Conservation (phyloP, 192 early-diverging fungal genomes). For the Cladochytrium replicatum region DNA sequence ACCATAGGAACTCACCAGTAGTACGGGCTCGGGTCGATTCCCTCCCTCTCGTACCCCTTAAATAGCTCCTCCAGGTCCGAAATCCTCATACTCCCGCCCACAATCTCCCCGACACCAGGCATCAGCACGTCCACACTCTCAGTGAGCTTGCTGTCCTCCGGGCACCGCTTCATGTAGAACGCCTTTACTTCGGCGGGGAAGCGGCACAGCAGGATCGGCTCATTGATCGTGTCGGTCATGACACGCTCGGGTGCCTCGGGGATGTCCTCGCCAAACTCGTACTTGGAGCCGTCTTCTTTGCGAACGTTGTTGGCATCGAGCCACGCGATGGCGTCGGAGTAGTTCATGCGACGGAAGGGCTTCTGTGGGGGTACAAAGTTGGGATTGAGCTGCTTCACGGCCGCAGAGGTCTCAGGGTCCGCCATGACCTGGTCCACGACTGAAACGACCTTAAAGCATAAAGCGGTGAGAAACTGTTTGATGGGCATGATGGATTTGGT, state of each 20-base stretch:
- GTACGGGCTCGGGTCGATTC: slow-evolving; percentile 88
- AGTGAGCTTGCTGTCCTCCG: slow-evolving; percentile 73
- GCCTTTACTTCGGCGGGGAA: slow-evolving; percentile 98
- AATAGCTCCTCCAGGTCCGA: slow-evolving; percentile 71
- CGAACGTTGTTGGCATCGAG: slow-evolving; percentile 81
- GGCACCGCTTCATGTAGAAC: slow-evolving; percentile 97
- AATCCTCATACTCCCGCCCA: slow-evolving; percentile 97
- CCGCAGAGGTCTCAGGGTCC: slow-evolving; percentile 60
- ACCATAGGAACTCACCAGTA: slow-evolving; percentile 73
- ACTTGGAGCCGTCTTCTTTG: slow-evolving; percentile 79
- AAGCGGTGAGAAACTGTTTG: background rate
- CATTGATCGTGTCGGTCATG: slow-evolving; percentile 97
- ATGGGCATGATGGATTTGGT: slow-evolving; percentile 20
- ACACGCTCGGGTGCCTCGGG: slow-evolving; percentile 93
- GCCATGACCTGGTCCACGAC: slow-evolving; percentile 66
- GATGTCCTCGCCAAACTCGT: slow-evolving; percentile 98
- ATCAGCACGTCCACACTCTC: slow-evolving; percentile 98
- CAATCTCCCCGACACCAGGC: slow-evolving; percentile 97
- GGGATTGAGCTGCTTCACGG: slow-evolving; percentile 87
- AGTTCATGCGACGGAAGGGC: slow-evolving; percentile 93
- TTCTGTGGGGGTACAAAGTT: slow-evolving; percentile 68
- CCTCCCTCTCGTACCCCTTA: slow-evolving; percentile 77
- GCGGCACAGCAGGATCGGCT: slow-evolving; percentile 87
- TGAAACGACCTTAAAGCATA: slow-evolving; percentile 19
- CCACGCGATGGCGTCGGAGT: slow-evolving; percentile 91